Conservation (phyloP, 1,284 basidiomycete genomes). For the Naganishia cerealis region DNA sequence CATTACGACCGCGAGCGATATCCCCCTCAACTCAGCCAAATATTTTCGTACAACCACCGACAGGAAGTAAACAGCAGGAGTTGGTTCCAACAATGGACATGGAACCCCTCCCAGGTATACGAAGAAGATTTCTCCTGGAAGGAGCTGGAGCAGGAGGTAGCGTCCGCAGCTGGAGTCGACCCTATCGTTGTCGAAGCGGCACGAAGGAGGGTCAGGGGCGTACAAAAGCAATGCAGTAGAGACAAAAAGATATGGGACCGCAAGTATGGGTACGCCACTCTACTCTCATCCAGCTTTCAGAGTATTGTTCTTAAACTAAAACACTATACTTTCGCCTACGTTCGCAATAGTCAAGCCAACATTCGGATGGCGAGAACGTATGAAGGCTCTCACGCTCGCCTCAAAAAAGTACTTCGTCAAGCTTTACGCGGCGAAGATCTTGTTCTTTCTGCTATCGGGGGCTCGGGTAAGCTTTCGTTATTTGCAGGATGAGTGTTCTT, state of each 20-base stretch:
- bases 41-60: neutral
- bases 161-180: neutral
- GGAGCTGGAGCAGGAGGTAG: neutral
- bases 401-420: constrained; percentile 43
- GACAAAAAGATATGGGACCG: constrained; percentile 18
- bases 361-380: constrained; percentile 24
- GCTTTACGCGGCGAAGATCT: constrained; percentile 46
- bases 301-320: neutral
- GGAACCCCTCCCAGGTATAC: neutral
- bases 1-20: constrained; percentile 9
- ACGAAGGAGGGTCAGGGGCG: constrained; percentile 11
- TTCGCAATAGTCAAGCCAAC: constrained; percentile 17
- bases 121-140: neutral
- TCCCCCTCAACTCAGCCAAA: neutral
- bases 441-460: constrained; percentile 47
- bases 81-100: constrained; percentile 17
- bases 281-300: neutral
- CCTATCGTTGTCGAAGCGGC: neutral
- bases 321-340: neutral
- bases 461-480: constrained; percentile 44
- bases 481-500: neutral
- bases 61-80: neutral
- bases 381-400: constrained; percentile 30
- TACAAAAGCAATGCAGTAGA: constrained; percentile 20
- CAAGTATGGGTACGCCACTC: constrained; percentile 27